phyloP scores from a whole-genome alignment of 192 early-diverging fungal species.

The Coemansia sp. region DNA sequence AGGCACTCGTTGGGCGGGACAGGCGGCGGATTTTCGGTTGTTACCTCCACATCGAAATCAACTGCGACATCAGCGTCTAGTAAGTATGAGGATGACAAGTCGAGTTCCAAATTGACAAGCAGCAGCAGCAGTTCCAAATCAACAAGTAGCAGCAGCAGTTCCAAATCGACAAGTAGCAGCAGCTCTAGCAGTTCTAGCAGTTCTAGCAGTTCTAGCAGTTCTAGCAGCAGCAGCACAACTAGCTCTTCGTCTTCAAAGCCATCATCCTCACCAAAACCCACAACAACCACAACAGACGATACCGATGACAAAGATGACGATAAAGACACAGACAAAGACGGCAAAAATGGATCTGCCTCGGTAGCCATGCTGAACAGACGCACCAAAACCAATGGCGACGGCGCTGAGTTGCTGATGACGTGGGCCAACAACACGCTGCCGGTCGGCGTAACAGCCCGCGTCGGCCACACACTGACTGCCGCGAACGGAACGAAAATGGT shows the following conservation, averaged over 20 bases:
- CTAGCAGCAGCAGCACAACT: neutral
- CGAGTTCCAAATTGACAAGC: neutral
- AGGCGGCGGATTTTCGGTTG: neutral
- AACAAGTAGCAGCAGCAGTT: neutral
- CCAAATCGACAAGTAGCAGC: neutral
- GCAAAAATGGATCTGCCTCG: no score
- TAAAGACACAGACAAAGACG: neutral
- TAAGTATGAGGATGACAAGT: neutral
- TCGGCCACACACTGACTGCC: slow-evolving; percentile 40
- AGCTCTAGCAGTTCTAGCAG: neutral
- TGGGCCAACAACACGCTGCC: slow-evolving; percentile 45
- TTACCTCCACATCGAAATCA: slow-evolving; percentile 3
- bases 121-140: neutral
- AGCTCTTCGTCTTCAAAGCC: slow-evolving; percentile 1
- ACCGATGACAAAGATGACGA: neutral
- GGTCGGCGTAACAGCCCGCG: slow-evolving; percentile 27
- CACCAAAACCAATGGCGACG: neutral
- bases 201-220: neutral
- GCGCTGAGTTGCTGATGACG: slow-evolving; percentile 20
- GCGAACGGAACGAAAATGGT: slow-evolving; percentile 39
- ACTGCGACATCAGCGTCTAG: neutral
- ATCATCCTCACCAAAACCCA: neutral
- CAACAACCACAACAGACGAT: slow-evolving; percentile 1
- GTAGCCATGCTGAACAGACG: neutral
- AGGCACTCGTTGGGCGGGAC: slow-evolving; percentile 6